Base-by-base conservation (phyloP, 192 early-diverging fungal species). In the Paraglomus occultum region DNA sequence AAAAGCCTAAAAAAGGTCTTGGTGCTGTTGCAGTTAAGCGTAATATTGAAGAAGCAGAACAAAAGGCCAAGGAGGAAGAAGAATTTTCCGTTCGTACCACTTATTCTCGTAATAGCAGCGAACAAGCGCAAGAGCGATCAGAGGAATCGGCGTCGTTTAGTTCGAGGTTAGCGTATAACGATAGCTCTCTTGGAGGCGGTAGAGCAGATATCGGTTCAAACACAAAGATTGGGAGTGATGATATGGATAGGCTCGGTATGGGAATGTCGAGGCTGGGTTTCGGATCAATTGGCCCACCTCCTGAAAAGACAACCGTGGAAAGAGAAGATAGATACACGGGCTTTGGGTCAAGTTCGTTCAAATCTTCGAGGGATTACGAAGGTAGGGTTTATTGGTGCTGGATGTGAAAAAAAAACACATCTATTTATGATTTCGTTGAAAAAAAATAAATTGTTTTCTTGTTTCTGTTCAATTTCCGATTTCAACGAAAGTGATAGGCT, bases 41-140 rank as follows among this genome's bases (percentile, higher is more conserved):
- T 70, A 91, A 92, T 77, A 97, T 97, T 87, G 96, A 96, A 64
- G 92, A 94, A 73, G 93, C 90, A 1, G 94, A 93, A 59, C 89
- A 91, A 18, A 85, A 87, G 42, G 96, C 94, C 15, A 92, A 92
- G 73, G 90, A 92, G 68, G 92, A 91, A 43, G 88, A 83, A 63
- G 90, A 93, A n/a, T 71, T 80, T 22, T 66, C 75, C 53, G 61
- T 71, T 8, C 60, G 74, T 40, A 67, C 65, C 14, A 71, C 70
- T 49, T 64, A 71, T 40, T 73, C 73, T 75, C 79, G 81, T 71
- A 71, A 31, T 60, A 78, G 64, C 72, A 73, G 63, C 67, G 86
- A 73, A 74, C 82, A 83, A 67, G 83, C 63, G 71, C 67, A 23
- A 51, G 15, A 47, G 59, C 20, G 10, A 38, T 58, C 54, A 12